Percentiles rank a stretch among this genome's conserved stretches.
Conservation (phyloP, 2,329 filamentous ascomycete species). For the Monilinia polystroma region DNA sequence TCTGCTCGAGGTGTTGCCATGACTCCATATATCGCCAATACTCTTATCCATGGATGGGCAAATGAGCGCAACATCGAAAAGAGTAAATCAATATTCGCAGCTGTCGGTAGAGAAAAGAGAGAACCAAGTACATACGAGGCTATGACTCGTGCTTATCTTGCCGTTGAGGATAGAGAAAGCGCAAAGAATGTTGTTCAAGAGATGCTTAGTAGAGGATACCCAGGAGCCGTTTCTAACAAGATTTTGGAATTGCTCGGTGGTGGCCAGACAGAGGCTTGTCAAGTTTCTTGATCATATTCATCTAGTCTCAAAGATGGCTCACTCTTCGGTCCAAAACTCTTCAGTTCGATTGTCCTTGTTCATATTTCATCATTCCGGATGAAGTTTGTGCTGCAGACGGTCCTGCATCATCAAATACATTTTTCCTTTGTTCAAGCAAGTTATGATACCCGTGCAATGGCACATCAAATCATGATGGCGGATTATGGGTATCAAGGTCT, state of each 20-base stretch:
- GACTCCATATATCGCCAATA: conserved; percentile 98
- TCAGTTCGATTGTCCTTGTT: conserved; percentile 26
- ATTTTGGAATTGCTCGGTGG: conserved; percentile 83
- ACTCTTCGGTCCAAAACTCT: conserved; percentile 15
- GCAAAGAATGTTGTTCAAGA: conserved; percentile 82
- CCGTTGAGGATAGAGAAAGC: conserved; percentile 73
- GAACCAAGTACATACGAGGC: conserved; percentile 98
- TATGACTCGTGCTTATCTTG: conserved; percentile 91
- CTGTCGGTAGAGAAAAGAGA: conserved; percentile 73
- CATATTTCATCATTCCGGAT: conserved; percentile 13
- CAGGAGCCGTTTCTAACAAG: conserved; percentile 87
- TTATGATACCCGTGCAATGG: conserved; percentile 39
- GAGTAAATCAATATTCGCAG: conserved; percentile 74
- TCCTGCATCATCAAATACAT: conserved; percentile 23
- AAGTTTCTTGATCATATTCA: neutral
- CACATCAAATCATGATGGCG: conserved; percentile 30
- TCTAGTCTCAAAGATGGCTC: neutral
- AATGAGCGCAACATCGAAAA: conserved; percentile 76
- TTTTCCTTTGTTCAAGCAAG: conserved; percentile 34
- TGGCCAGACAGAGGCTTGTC: conserved; percentile 39
- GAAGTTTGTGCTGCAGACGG: conserved; percentile 23
- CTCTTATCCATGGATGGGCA: conserved; percentile 95
- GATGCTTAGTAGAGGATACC: conserved; percentile 88
- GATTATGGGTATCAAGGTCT: conserved; percentile 33
- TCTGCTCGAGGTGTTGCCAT: conserved; percentile 69